Evolutionary conservation across 2,329 filamentous ascomycete genomes (phyloP).

Genomic region (Sordariomycetes sp.): DNA sequence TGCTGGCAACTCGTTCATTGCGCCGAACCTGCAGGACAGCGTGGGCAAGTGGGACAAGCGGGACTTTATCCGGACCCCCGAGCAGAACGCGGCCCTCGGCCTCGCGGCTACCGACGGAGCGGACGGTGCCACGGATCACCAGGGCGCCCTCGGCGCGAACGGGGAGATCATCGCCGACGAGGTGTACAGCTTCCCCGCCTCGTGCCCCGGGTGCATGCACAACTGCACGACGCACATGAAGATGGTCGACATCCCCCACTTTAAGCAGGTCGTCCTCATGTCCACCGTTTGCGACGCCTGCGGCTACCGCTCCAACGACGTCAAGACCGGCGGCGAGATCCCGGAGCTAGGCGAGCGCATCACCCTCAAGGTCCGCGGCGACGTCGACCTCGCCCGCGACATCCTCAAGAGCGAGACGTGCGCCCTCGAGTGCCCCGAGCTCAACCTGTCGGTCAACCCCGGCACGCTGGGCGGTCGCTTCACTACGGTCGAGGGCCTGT

Average conservation of each 20-base stretch:
- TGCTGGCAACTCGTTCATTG: conserved; percentile 92
- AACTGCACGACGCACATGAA: conserved; percentile 91
- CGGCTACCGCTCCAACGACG: conserved; percentile 89
- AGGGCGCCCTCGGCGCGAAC: conserved; percentile 29
- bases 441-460: conserved; percentile 76
- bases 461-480: conserved; percentile 93
- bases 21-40: conserved; percentile 66
- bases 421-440: conserved; percentile 72
- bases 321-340: conserved; percentile 92
- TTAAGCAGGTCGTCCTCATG: conserved; percentile 96
- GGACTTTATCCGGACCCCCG: conserved; percentile 69
- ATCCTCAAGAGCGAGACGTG: conserved; percentile 96
- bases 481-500: conserved; percentile 87
- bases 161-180: conserved; percentile 85
- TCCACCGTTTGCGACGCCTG: conserved; percentile 84
- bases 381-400: conserved; percentile 71
- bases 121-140: conserved; percentile 30
- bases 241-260: conserved; percentile 95
- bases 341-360: conserved; percentile 78
- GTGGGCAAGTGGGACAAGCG: conserved; percentile 81
- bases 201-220: conserved; percentile 82
- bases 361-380: conserved; percentile 55
- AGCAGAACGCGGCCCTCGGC: conserved; percentile 79
- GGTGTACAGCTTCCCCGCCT: conserved; percentile 84
- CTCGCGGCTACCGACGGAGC: conserved; percentile 51